Base-by-base conservation (phyloP, 768 basidiomycete species). In the Xerocomus spinulosus region DNA sequence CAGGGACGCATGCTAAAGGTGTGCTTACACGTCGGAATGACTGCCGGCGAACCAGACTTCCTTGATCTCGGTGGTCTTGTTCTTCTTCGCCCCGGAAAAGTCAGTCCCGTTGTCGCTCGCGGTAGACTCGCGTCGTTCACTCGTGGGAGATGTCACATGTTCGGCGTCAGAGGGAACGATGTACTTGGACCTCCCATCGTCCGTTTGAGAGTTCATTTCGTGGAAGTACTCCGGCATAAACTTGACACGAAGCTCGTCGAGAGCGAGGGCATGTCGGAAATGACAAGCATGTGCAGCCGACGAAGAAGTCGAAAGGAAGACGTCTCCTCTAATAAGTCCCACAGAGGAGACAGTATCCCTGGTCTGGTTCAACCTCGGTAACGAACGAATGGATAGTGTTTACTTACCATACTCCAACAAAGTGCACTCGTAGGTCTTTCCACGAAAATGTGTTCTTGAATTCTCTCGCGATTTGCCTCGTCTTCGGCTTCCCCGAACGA, bases 341-440 rank as follows among this genome's bases (percentile, higher is more conserved):
- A 85, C 81, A 0, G 82, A 83, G 18, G 77, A 75, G 6, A 86
- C 82, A 1, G 81, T 85, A 52, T 86, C 83, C 80, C 82, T 84
- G 42, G 24, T 15, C 4, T 1, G 45, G 1, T 7, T 29, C 21
- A 57, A 10, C 49, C 20, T 15, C 2, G 3, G 7, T 17, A 13
- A 35, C 13, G 17, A 5, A 15, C 2, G 17, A 25, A 14, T 2
- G 29, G 20, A 17, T 13, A 13, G 9, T 25, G 29, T 12, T 7
- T 18, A 57, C 71, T 9, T 48, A 77, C 78, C 76, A 79, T 12
- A 75, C 73, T 2, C 79, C 79, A n/a, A 81, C 62, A 36, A 80
- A 80, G 28, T 79, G 73, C 5, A 79, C 70, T 17, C 61, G 51
- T 1, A 76, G 68, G 34, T 70, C 68, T 26, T 68, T 66, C 60